Base-by-base conservation (phyloP, 345 rosid species). In the Pistacia vera region DNA sequence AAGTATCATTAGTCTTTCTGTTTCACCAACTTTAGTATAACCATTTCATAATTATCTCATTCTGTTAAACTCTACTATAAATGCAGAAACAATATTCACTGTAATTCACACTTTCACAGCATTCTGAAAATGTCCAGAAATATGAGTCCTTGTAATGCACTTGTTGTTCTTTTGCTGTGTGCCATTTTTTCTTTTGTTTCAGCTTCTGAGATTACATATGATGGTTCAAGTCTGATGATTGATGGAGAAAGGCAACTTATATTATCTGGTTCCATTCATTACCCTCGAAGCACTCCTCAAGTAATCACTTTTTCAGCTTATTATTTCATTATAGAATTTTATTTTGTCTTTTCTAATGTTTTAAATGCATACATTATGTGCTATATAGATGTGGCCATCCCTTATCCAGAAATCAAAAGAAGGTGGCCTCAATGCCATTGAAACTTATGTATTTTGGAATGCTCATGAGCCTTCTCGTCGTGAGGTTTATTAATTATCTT, bases 391-490 rank as follows among this genome's bases (percentile, higher is more conserved):
- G 86, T 87, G 90, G 87, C 72, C 80, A 3, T 73, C 68, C 12
- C 85, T 87, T 0, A 74, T 87, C 0, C 30, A 11, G 12, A 87
- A 87, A 44, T 76, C 85, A 1, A 89, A 88, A 75, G 83, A 78
- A 14, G 93, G 97, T 0, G 95, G 93, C 54, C 75, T 90, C 55
- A 87, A 90, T 67, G 76, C 91, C 0, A 86, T 92, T 46, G 90
- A 92, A 41, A 92, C 97, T 22, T 92, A 90, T 20, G 90, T 88
- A 2, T 92, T 92, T 61, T 92, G 93, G 97, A 88, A 89, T 66
- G 75, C 84, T 20, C 93, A 92, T 11, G 97, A 92, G 77, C 84
- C 85, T 5, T 8, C 12, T 18, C 38, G 69, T 16, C 78, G 87
- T 20, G 74, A 82, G 82, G 85, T 75, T 25, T 30, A 14, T 11